Base-by-base conservation (phyloP, 176 grass and related monocot species). In the Musa acuminata region DNA sequence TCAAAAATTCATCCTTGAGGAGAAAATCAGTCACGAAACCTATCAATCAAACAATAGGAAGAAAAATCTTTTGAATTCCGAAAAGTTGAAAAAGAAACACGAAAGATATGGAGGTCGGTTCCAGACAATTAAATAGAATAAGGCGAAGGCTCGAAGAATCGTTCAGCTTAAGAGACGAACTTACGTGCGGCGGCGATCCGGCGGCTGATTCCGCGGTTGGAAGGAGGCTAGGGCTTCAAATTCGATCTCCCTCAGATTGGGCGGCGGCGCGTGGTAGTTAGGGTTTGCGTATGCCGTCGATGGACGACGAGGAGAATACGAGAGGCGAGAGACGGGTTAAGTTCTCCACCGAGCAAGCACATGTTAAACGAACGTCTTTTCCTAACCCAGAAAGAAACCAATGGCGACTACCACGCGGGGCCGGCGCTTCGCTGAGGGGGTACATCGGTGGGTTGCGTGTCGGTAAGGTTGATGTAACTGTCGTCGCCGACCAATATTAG, bases 261-360 rank as follows among this genome's bases (percentile, higher is more conserved):
- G 55, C 19, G 69, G 78, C 69, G 58, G 43, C 49, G 69, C 67
- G 20, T 14, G 23, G 2, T 21, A 20, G 21, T 64, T 80, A 80
- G 78, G 78, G 78, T 69, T 73, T 52, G 69, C 50, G 55, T 55
- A 79, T 53, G 77, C 65, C 77, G 70, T 79, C 11, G 66, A 70
- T 21, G 77, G 66, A 58, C 29, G 27, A 70, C 52, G 26, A 79
- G 48, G 72, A 20, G 48, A 19, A 13, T 22, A 58, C 24, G 55
- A 13, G 2, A 23, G 25, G 19, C 24, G 66, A 72, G 69, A 80
- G 13, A 65, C 23, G 20, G 58, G 58, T 73, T 80, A 52, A 19
- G 2, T 64, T 64, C 72, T 27, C 72, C 72, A 55, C 52, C 72
- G 25, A 55, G 4, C 1, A 57, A 43, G 1, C 3, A 51, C 20